Conservation (phyloP, 306 rosid species). For the Cajanus cajan region DNA sequence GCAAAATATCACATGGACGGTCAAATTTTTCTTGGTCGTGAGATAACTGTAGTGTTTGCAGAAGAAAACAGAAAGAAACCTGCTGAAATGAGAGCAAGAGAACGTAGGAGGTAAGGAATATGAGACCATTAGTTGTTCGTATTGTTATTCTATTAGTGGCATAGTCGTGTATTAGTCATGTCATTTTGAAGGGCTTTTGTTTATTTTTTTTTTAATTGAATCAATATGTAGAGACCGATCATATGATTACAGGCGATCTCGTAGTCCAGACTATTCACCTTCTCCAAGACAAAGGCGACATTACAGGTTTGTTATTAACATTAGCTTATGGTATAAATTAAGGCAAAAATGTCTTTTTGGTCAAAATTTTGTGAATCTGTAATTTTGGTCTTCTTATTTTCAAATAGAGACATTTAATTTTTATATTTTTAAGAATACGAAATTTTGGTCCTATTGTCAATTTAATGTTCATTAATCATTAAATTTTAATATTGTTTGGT, state of each 20-base stretch:
- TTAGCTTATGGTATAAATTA: not conserved
- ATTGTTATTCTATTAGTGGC: not conserved
- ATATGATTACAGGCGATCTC: constrained; percentile 49
- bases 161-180: not conserved
- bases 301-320: constrained; percentile 44
- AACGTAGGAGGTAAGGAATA: constrained; percentile 52
- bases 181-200: not conserved
- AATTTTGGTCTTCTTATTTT: too few species aligned
- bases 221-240: constrained; percentile 36
- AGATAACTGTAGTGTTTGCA: constrained; percentile 75
- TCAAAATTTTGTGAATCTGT: too few species aligned
- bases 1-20: constrained; percentile 85
- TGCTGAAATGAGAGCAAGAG: constrained; percentile 78
- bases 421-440: too few species aligned
- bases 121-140: not conserved
- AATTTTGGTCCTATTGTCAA: too few species aligned
- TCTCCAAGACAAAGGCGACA: constrained; percentile 44
- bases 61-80: constrained; percentile 84
- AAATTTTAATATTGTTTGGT: too few species aligned
- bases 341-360: too few species aligned
- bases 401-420: too few species aligned
- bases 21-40: constrained; percentile 70
- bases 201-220: not conserved
- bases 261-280: constrained; percentile 47
- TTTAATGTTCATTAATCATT: too few species aligned